Percentiles rank a stretch among this genome's conserved stretches.
phyloP scores from a whole-genome alignment of 2,329 filamentous ascomycete genomes.

The Atkinsonella hypoxylon region DNA sequence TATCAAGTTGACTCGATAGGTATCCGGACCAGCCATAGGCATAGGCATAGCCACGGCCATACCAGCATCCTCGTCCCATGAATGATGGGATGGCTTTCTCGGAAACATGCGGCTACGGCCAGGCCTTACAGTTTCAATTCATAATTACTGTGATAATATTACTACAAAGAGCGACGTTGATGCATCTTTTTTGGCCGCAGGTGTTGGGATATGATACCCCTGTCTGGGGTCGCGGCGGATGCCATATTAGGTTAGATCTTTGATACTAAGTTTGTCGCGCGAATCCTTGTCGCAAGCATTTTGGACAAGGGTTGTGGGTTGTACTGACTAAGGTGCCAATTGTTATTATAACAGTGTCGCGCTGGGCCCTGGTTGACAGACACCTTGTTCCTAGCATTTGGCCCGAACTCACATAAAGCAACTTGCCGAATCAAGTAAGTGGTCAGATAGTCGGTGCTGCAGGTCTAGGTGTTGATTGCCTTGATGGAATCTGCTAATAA shows the following conservation, averaged over 20 bases:
- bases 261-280: neutral
- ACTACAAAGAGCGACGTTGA: neutral
- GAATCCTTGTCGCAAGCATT: neutral
- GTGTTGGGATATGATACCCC: neutral
- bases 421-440: too few species aligned
- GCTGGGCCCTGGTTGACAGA: too few species aligned
- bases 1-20: neutral
- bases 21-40: neutral
- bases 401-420: too few species aligned
- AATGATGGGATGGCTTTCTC: neutral
- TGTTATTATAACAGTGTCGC: too few species aligned
- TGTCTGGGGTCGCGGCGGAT: neutral
- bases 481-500: neutral
- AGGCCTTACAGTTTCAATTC: neutral
- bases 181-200: neutral
- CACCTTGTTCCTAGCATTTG: too few species aligned
- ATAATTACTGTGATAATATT: neutral
- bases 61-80: neutral
- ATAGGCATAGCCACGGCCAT: neutral
- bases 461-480: too few species aligned
- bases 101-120: neutral
- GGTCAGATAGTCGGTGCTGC: too few species aligned
- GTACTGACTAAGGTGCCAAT: too few species aligned
- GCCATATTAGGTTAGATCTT: neutral
- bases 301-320: too few species aligned